phyloP scores from a whole-genome alignment of 306 rosid species.

The Cicer pinnatifidum region DNA sequence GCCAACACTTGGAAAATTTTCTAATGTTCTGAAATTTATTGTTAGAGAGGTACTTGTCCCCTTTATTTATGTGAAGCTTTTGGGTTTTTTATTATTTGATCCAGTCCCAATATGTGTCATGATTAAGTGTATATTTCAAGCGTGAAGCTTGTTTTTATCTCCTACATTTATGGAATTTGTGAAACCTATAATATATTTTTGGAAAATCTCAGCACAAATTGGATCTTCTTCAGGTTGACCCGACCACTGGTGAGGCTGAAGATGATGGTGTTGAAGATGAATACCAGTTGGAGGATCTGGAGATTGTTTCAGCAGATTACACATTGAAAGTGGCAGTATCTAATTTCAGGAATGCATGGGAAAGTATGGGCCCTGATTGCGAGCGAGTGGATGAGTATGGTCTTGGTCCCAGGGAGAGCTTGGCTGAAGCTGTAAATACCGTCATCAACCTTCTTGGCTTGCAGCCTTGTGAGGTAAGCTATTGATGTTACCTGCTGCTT shows the following conservation, averaged over 20 bases:
- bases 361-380: conserved; percentile 74
- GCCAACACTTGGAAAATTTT: conserved; percentile 78
- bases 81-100: conserved; percentile 14
- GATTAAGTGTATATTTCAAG: conserved; percentile 20
- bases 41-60: conserved; percentile 77
- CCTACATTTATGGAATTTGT: conserved; percentile 29
- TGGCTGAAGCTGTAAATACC: conserved; percentile 83
- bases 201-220: conserved; percentile 33
- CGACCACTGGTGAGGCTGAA: conserved; percentile 80
- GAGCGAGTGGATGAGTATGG: conserved; percentile 96
- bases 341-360: conserved; percentile 95
- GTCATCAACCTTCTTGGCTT: conserved; percentile 88
- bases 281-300: conserved; percentile 96
- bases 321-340: conserved; percentile 79
- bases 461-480: conserved; percentile 96
- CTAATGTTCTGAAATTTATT: conserved; percentile 74
- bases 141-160: conserved; percentile 33
- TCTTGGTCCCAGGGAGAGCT: conserved; percentile 89
- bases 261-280: conserved; percentile 96
- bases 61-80: conserved; percentile 25
- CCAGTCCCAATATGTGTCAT: not conserved
- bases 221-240: conserved; percentile 70
- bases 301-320: conserved; percentile 91
- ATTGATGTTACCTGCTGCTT: conserved; percentile 13
- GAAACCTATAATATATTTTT: conserved; percentile 28